phyloP scores from a whole-genome alignment of 345 rosid species.

The Salix caprea region DNA sequence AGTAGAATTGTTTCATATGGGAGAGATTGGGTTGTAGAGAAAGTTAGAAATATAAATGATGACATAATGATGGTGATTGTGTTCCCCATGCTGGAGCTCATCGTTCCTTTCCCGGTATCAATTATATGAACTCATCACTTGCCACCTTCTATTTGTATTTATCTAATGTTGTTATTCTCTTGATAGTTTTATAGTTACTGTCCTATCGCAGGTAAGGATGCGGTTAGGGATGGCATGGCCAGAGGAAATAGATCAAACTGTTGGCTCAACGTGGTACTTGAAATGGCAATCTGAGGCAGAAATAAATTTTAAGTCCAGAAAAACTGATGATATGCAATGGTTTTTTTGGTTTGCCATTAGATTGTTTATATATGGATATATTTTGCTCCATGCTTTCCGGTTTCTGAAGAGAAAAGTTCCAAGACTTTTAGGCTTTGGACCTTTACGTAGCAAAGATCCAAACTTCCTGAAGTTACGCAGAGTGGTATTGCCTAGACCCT shows the following conservation, averaged over 20 bases:
- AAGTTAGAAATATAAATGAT: conserved; percentile 54
- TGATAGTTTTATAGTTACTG: conserved; percentile 5
- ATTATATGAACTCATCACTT: conserved; percentile 10
- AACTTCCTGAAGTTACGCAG: conserved; percentile 61
- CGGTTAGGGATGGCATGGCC: conserved; percentile 92
- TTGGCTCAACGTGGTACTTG: conserved; percentile 82
- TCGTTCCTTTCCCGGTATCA: conserved; percentile 79
- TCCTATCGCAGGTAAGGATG: conserved; percentile 53
- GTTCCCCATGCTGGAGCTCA: conserved; percentile 60
- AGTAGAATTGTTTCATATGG: conserved; percentile 37
- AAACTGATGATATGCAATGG: conserved; percentile 54
- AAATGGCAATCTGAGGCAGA: conserved; percentile 84
- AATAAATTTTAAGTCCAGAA: conserved; percentile 55
- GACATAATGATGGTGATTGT: conserved; percentile 59
- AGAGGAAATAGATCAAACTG: conserved; percentile 65
- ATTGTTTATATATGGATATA: conserved; percentile 51
- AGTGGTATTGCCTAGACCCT: conserved; percentile 52
- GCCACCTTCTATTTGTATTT: background rate
- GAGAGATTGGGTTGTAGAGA: conserved; percentile 45
- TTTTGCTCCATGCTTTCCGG: conserved; percentile 55
- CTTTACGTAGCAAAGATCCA: conserved; percentile 58
- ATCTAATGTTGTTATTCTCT: background rate
- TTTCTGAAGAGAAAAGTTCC: conserved; percentile 72
- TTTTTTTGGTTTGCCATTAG: conserved; percentile 64
- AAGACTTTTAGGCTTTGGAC: conserved; percentile 74